phyloP scores from a whole-genome alignment of 805 yeast genomes.

The Yarrowia bubula region DNA sequence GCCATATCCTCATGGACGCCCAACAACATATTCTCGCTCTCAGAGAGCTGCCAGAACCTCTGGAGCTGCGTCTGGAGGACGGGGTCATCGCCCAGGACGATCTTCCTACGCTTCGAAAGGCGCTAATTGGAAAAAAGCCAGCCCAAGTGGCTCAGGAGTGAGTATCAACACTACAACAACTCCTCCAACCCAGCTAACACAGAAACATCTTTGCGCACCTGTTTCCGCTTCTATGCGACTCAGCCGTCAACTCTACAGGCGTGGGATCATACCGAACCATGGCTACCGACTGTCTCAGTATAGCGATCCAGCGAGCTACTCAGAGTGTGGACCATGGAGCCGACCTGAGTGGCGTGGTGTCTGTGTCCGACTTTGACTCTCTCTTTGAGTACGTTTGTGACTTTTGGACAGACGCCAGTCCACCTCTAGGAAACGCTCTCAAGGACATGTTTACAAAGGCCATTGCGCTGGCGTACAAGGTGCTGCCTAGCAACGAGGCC shows the following conservation, averaged over 20 bases:
- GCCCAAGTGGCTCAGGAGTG: neutral
- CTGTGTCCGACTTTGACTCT: conserved; percentile 31
- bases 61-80: neutral
- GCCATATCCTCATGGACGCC: neutral
- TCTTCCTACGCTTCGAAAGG: neutral
- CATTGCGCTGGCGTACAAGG: conserved; percentile 43
- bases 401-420: conserved; percentile 68
- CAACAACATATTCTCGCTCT: neutral
- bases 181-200: neutral
- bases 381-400: conserved; percentile 53
- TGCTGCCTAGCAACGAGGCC: conserved; percentile 31
- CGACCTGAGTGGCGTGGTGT: conserved; percentile 21
- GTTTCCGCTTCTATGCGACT: conserved; percentile 36
- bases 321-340: conserved; percentile 40
- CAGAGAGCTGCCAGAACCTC: neutral
- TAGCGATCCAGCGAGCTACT: conserved; percentile 60
- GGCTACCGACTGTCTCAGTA: conserved; percentile 58
- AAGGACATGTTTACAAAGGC: conserved; percentile 59
- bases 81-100: conserved; percentile 3
- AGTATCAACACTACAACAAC: neutral
- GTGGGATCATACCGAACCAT: conserved; percentile 43
- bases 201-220: conserved; percentile 5
- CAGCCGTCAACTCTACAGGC: conserved; percentile 41
- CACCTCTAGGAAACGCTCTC: conserved; percentile 68
- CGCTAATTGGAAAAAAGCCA: conserved; percentile 5